Evolutionary conservation across 768 basidiomycete genomes (phyloP).

Genomic region (Amanita brunnescens): DNA sequence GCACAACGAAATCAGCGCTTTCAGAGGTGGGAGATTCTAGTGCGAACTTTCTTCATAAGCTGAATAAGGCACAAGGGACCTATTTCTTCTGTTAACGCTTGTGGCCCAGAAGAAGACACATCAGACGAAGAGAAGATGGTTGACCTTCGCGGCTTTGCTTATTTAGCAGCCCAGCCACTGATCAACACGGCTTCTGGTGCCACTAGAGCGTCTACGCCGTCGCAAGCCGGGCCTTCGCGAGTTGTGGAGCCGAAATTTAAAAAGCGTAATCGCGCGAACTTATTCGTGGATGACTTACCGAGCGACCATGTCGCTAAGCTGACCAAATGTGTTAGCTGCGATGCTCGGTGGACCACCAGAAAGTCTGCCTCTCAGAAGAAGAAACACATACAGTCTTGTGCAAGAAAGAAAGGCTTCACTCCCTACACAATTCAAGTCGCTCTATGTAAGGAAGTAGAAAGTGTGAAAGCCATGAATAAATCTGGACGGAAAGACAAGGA

Average conservation of each 20-base stretch:
- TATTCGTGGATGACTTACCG: constrained; percentile 28
- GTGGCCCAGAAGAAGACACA: neutral
- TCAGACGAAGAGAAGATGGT: neutral
- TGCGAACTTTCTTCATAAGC: neutral
- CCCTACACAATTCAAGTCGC: constrained; percentile 48
- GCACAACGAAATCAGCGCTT: neutral
- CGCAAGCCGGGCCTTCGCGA: neutral
- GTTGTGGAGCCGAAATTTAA: constrained; percentile 8
- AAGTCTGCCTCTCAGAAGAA: constrained; percentile 59
- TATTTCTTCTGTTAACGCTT: neutral
- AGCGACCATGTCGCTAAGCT: constrained; percentile 40
- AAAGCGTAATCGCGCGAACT: constrained; percentile 13
- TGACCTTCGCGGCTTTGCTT: constrained; percentile 1
- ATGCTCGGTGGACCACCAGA: constrained; percentile 56
- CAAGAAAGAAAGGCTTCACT: constrained; percentile 47
- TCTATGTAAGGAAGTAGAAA: constrained; percentile 39
- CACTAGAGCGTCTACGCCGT: neutral
- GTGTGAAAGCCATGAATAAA: neutral
- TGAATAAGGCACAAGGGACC: neutral
- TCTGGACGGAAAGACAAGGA: neutral
- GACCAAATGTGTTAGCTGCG: constrained; percentile 55
- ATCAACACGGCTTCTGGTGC: neutral
- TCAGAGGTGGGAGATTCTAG: neutral
- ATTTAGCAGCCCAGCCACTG: neutral
- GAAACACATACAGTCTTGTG: constrained; percentile 59